Evolutionary conservation across 1,284 basidiomycete genomes (phyloP), one percentile per base, ranked within the genome.

Genomic region (Filobasidium uniguttulatum): DNA sequence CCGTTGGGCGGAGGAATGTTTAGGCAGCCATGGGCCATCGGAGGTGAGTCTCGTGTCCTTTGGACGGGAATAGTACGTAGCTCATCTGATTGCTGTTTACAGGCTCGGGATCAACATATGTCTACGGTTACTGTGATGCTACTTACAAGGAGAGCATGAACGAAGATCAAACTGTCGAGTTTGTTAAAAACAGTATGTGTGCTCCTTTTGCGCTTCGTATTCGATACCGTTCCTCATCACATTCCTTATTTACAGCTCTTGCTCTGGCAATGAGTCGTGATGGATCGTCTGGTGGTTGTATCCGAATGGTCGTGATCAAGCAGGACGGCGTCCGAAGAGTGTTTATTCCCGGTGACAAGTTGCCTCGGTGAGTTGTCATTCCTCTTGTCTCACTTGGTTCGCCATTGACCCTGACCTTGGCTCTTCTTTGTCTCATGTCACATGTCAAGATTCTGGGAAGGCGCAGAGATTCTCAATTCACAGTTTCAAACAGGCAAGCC

Each of bases 41-140:
- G 88, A 63, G 90, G 88, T 82, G 63, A 45, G 76, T 70, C 5
- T 19, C 28, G 48, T 25, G 33, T 19, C 20, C 26, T 48, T 5
- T 28, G 17, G n/a, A 30, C 17, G 14, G 9, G 5, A 33, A 9
- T 22, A 9, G 5, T 22, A 29, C 17, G 3, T 17, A 37, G 22
- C 12, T 17, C 25, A 25, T 3, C 23, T 29, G 20, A 38, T 20
- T 40, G 7, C 14, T n/a, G 14, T 22, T 17, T 40, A n/a, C 55
- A 88, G 86, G 88, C 29, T 94, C 89, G 49, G 94, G 94, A 14
- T 96, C 90, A 36, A 88, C 90, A 10, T 99, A 97, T 67, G 90
- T 98, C 17, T 98, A 98, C 64, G 94, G 93, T 44, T 98, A 94
- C 72, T 98, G 94, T 65, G 94, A 99, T 68, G 88, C 94, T 26